These are phyloP conservation scores for Fomitopsis schrenkii DNA, from an alignment of 1,284 basidiomycete species.

Conservation along the genomic window DNA sequence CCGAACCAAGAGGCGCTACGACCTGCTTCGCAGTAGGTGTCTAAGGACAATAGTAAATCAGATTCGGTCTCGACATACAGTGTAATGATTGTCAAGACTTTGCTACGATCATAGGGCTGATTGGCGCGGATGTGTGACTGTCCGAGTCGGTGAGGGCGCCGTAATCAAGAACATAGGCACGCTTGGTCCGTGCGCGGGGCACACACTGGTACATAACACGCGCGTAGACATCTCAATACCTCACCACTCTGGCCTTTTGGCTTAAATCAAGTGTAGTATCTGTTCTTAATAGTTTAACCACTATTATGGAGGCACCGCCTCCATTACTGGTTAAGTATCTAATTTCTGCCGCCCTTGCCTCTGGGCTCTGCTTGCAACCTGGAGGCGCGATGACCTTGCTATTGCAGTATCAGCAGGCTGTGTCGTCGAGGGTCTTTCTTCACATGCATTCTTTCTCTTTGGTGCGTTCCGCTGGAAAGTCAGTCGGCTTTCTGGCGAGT, in stretches of 20 bases:
- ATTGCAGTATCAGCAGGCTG: conserved; percentile 19
- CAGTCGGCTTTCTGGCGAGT: conserved; percentile 11
- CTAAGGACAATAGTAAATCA: not conserved
- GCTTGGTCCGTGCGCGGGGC: conserved; percentile 21
- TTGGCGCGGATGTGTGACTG: too few species aligned
- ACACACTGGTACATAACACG: conserved; percentile 8
- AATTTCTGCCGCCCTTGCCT: conserved; percentile 19
- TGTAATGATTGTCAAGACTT: too few species aligned
- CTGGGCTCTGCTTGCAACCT: conserved; percentile 18
- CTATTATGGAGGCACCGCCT: conserved; percentile 47
- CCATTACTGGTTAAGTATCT: conserved; percentile 20
- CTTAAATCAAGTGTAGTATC: conserved; percentile 97
- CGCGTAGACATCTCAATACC: conserved; percentile 10
- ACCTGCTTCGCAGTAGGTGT: not conserved
- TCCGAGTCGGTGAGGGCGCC: too few species aligned
- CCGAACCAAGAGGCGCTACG: conserved; percentile 13
- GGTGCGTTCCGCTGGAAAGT: conserved; percentile 6
- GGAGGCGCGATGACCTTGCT: conserved; percentile 20
- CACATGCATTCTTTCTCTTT: conserved; percentile 11
- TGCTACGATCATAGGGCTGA: too few species aligned
- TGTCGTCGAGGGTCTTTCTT: conserved; percentile 15
- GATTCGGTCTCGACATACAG: not conserved
- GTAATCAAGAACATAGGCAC: not conserved
- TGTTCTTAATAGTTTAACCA: conserved; percentile 85
- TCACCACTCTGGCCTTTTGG: conserved; percentile 91